phyloP scores from a whole-genome alignment of 2,329 filamentous ascomycete genomes.

The Aspergillus latus region DNA sequence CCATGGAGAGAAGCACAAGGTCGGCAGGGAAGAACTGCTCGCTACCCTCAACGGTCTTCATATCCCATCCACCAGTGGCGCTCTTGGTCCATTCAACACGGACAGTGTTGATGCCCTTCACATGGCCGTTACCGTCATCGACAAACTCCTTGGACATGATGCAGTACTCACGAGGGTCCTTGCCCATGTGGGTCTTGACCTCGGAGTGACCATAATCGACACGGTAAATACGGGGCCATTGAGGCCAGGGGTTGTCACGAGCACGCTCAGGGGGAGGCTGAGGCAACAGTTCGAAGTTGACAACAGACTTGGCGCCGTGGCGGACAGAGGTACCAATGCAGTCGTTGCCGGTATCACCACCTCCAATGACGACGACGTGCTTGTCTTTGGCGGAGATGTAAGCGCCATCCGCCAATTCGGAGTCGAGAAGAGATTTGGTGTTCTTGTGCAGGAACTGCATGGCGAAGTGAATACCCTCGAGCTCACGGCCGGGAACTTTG shows the following conservation, averaged over 20 bases:
- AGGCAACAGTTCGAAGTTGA: conserved; percentile 93
- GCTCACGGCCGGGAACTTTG: conserved; percentile 82
- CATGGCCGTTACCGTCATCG: conserved; percentile 79
- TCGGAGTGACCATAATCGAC: conserved; percentile 98
- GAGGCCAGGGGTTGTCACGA: conserved; percentile 94
- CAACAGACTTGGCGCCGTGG: conserved; percentile 91
- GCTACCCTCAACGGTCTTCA: conserved; percentile 93
- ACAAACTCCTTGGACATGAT: conserved; percentile 98
- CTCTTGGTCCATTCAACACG: conserved; percentile 96
- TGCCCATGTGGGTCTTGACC: conserved; percentile 93
- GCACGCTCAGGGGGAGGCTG: conserved; percentile 89
- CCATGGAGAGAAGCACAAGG: conserved; percentile 92
- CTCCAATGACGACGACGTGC: conserved; percentile 93
- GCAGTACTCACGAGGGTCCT: conserved; percentile 94
- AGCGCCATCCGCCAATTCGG: conserved; percentile 73
- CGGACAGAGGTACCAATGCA: conserved; percentile 96
- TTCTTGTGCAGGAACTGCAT: conserved; percentile 98
- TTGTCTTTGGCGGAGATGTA: conserved; percentile 97
- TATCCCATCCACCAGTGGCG: conserved; percentile 88
- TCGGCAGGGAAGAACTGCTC: conserved; percentile 97
- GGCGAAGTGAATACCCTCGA: conserved; percentile 89
- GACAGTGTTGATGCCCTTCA: conserved; percentile 94
- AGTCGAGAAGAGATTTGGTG: conserved; percentile 95
- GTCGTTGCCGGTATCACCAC: conserved; percentile 96
- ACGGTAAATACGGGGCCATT: conserved; percentile 96